phyloP scores from a whole-genome alignment of 768 basidiomycete genomes.

The Boletus reticulatus region DNA sequence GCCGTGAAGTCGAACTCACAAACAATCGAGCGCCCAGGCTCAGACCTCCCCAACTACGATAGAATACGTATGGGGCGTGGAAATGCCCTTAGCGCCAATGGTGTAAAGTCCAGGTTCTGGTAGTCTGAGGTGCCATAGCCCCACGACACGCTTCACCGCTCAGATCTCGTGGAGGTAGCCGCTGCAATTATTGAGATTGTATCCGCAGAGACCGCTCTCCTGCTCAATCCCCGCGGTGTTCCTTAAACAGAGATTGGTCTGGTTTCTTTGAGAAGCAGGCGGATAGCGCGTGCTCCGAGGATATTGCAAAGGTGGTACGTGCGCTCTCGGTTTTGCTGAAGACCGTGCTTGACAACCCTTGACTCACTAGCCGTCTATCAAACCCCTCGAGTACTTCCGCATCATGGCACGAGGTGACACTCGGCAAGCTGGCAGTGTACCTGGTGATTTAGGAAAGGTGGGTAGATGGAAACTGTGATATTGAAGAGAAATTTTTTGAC shows the following conservation, averaged over 20 bases:
- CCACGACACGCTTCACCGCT: too few species aligned
- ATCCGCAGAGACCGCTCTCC: slow-evolving; percentile 11
- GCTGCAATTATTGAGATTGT: slow-evolving; percentile 31
- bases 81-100: too few species aligned
- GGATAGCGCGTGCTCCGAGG: slow-evolving; percentile 8
- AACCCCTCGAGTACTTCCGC: slow-evolving; percentile 35
- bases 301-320: slow-evolving; percentile 2
- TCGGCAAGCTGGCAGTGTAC: too few species aligned
- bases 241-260: too few species aligned
- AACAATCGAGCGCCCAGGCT: too few species aligned
- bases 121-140: too few species aligned
- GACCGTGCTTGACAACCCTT: slow-evolving; percentile 30
- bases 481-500: too few species aligned
- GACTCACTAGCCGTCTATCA: slow-evolving; percentile 28
- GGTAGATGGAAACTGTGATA: not conserved
- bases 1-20: too few species aligned
- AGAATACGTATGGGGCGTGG: too few species aligned
- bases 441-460: not conserved
- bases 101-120: too few species aligned
- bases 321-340: not conserved
- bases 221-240: slow-evolving; percentile 36
- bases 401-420: not conserved
- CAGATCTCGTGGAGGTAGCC: slow-evolving; percentile 39
- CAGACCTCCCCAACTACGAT: too few species aligned
- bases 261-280: slow-evolving; percentile 21